Base-by-base conservation (phyloP, 106 monocot species). In the Hemerocallis citrina region DNA sequence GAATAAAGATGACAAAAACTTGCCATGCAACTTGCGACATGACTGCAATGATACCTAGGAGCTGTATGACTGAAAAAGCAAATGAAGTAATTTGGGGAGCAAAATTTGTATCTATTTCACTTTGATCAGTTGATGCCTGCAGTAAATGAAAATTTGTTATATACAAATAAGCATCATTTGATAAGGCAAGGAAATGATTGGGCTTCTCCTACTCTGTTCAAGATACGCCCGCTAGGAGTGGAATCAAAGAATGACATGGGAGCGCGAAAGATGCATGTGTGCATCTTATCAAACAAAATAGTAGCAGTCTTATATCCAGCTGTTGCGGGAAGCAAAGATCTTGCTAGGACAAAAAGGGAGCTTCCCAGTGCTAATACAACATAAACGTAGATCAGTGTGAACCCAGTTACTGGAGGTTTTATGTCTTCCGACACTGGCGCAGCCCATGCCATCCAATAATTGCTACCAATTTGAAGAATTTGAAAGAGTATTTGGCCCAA, bases 11-110 rank as follows among this genome's bases (percentile, higher is more conserved):
- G 17, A 84, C 30, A 41, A 91, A 88, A 17, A 96, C 75, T 69
- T 91, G 91, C 91, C 96, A 96, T 25, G 87, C 81, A 52, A 91
- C 87, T 43, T 87, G 91, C 16, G 91, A 96, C 84, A 96, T 96
- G 27, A 96, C 81, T 46, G 69, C 68, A 39, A 96, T 75, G 55
- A 79, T 85, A 29, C 90, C 90, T 27, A 96, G 43, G 13, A 91
- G 74, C 61, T 91, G 91, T 59, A 96, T 96, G 25, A 81, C 29
- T 24, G 86, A 61, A 77, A 96, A 82, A 13, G 81, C 86, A 68
- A 80, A 75, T 19, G 69, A 52, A n/a, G 67, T 85, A 52, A 78
- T 64, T 59, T 74, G 76, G 27, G 32, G 24, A 33, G 77, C 69
- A 61, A 94, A 77, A 22, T 25, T 58, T 27, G 70, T 77, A 41